Conservation (phyloP, 2,329 filamentous ascomycete species). For the Botryotinia convoluta region DNA sequence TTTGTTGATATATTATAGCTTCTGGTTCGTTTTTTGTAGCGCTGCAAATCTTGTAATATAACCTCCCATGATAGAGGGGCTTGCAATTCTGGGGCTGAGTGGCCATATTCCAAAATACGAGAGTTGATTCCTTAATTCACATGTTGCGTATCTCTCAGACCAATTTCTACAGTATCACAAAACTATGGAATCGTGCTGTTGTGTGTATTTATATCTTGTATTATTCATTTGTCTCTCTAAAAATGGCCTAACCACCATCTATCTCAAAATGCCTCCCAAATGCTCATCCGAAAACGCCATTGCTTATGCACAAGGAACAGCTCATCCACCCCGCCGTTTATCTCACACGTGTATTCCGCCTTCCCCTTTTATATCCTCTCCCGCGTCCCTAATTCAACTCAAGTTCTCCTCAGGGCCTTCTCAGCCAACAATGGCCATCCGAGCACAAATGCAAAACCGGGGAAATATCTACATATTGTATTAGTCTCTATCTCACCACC, state of each 20-base stretch:
- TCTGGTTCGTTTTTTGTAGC: no score
- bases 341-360: neutral
- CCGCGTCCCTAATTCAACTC: neutral
- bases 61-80: neutral
- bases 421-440: constrained; percentile 21
- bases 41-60: no score
- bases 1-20: neutral
- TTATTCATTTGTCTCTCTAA: neutral
- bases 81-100: neutral
- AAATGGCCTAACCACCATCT: neutral
- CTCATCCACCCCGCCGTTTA: neutral
- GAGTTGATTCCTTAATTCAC: neutral
- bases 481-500: neutral
- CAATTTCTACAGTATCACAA: neutral
- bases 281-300: constrained; percentile 2
- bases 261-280: neutral
- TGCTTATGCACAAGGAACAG: neutral
- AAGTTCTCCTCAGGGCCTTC: neutral
- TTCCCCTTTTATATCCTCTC: neutral
- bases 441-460: constrained; percentile 16
- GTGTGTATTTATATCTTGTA: neutral
- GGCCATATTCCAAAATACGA: neutral
- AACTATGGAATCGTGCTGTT: neutral
- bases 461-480: constrained; percentile 5
- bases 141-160: neutral